phyloP scores from a whole-genome alignment of 2,329 filamentous ascomycete genomes.

The Aspergillus bombycis region DNA sequence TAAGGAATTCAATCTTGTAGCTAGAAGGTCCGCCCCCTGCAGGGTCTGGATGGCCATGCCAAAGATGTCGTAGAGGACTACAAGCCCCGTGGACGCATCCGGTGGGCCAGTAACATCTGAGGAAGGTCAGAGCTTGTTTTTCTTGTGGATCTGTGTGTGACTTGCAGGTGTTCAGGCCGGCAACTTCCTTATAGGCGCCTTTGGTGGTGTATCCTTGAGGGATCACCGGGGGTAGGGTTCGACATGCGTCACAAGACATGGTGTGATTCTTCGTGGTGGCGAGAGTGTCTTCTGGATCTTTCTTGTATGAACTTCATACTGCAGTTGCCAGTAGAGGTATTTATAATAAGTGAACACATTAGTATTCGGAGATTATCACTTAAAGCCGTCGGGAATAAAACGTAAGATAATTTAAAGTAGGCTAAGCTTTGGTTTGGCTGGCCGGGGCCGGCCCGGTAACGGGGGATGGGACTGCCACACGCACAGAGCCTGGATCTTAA shows the following conservation, averaged over 20 bases:
- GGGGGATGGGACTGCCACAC: neutral
- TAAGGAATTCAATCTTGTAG: constrained; percentile 41
- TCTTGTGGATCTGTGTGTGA: neutral
- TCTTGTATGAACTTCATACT: neutral
- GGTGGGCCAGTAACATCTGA: constrained; percentile 50
- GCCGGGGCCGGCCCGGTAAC: constrained; percentile 10
- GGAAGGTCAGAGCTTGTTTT: neutral
- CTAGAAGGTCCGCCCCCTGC: constrained; percentile 65
- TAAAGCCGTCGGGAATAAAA: neutral
- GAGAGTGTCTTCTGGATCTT: neutral
- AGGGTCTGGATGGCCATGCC: constrained; percentile 67
- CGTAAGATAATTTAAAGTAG: neutral
- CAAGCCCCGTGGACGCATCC: constrained; percentile 57
- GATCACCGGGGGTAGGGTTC: constrained; percentile 55
- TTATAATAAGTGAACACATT: neutral
- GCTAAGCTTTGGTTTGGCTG: neutral
- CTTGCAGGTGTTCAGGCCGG: constrained; percentile 58
- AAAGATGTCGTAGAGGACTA: constrained; percentile 69
- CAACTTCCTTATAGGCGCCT: constrained; percentile 61
- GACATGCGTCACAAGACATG: constrained; percentile 39
- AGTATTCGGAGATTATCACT: neutral
- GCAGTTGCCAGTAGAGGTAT: neutral
- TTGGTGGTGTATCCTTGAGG: constrained; percentile 58
- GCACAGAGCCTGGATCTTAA: neutral
- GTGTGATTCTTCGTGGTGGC: neutral